phyloP scores from a whole-genome alignment of 805 yeast genomes.

The Starmerella bombicola region DNA sequence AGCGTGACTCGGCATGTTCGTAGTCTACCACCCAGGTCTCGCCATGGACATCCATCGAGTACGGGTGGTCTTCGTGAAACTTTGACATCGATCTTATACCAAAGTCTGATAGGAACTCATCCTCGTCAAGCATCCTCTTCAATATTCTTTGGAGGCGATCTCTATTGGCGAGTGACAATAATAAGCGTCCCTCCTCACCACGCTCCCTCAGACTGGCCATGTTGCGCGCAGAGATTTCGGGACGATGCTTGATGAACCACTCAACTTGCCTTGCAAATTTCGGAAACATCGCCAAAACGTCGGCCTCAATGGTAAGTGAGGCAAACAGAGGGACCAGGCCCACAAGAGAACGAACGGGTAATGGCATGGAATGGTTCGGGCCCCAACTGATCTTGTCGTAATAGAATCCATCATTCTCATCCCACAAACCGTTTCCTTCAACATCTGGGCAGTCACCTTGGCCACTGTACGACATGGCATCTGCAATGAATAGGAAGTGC shows the following conservation, averaged over 20 bases:
- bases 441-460: constrained; percentile 35
- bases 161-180: constrained; percentile 66
- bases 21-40: constrained; percentile 37
- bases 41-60: constrained; percentile 71
- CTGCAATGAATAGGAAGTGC: constrained; percentile 82
- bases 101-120: constrained; percentile 68
- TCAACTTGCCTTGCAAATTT: constrained; percentile 68
- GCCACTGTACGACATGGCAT: constrained; percentile 69
- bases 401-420: constrained; percentile 75
- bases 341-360: constrained; percentile 80
- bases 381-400: constrained; percentile 87
- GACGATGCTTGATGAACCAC: constrained; percentile 68
- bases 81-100: constrained; percentile 85
- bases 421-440: constrained; percentile 52
- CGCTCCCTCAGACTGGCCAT: constrained; percentile 67
- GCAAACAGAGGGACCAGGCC: constrained; percentile 90
- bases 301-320: constrained; percentile 76
- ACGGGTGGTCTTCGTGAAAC: constrained; percentile 73
- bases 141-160: constrained; percentile 67
- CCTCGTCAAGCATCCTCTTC: constrained; percentile 70
- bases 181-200: constrained; percentile 72
- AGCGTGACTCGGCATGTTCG: constrained; percentile 43
- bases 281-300: constrained; percentile 61
- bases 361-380: constrained; percentile 45
- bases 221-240: constrained; percentile 61